A percentile compares a stretch with the other conserved stretches of the same genome.
Conservation (phyloP, 1,284 basidiomycete genomes). For the Pseudozyma sp. region DNA sequence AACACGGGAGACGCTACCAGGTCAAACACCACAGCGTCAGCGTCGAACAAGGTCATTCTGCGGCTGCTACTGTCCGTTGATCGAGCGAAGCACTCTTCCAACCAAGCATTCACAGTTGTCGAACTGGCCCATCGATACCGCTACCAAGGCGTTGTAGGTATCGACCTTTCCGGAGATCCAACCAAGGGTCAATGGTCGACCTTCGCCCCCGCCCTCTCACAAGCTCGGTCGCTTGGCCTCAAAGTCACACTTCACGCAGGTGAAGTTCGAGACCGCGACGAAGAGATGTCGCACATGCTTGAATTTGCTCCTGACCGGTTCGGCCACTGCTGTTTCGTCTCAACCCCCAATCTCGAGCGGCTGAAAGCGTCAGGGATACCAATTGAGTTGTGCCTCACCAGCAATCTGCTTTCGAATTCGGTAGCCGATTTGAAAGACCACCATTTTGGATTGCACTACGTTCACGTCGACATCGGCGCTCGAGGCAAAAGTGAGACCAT, state of each 20-base stretch:
- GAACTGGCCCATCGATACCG: slow-evolving; percentile 18
- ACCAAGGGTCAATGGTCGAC: slow-evolving; percentile 27
- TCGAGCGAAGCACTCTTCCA: slow-evolving; percentile 19
- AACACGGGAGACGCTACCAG: background rate
- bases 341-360: background rate
- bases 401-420: slow-evolving; percentile 43
- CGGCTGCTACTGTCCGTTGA: slow-evolving; percentile 48
- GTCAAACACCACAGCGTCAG: background rate
- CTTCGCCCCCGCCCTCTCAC: slow-evolving; percentile 16
- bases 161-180: slow-evolving; percentile 51
- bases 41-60: slow-evolving; percentile 5
- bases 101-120: slow-evolving; percentile 16
- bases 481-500: background rate
- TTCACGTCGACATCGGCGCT: background rate
- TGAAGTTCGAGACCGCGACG: slow-evolving; percentile 24
- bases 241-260: slow-evolving; percentile 50
- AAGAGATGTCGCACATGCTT: slow-evolving; percentile 38
- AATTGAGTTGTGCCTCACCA: slow-evolving; percentile 49
- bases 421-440: slow-evolving; percentile 14
- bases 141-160: slow-evolving; percentile 22
- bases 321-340: slow-evolving; percentile 52
- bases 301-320: slow-evolving; percentile 40
- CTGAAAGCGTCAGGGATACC: slow-evolving; percentile 17
- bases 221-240: slow-evolving; percentile 22
- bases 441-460: slow-evolving; percentile 32